Percentiles rank a stretch among this genome's conserved stretches.
Evolutionary conservation across 176 grass and related monocot species (phyloP).

Genomic region (Stipa capillata): DNA sequence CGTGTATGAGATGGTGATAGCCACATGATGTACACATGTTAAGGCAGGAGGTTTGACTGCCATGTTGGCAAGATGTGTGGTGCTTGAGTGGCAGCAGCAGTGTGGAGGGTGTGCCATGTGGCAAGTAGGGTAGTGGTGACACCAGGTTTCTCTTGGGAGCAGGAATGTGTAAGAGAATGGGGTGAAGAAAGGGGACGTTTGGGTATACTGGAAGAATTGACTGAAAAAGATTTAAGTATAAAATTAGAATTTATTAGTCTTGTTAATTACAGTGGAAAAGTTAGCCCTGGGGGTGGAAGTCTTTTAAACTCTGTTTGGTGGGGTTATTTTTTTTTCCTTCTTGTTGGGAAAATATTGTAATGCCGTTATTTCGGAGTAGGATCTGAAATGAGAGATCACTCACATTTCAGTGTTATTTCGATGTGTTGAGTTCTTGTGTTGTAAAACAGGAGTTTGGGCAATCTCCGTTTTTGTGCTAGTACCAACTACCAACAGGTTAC

Average conservation of each 20-base stretch:
- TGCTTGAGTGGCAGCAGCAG: neutral
- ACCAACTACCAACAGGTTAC: too few species aligned
- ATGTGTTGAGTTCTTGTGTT: neutral
- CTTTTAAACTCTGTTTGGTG: neutral
- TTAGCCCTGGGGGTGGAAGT: neutral
- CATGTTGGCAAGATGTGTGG: neutral
- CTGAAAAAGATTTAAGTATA: neutral
- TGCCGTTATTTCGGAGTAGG: neutral
- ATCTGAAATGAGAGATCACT: neutral
- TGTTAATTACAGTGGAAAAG: neutral
- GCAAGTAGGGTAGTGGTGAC: neutral
- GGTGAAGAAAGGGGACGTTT: neutral
- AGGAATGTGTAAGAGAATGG: neutral
- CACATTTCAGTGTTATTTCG: neutral
- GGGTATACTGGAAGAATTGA: neutral
- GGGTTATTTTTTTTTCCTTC: neutral
- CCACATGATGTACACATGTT: neutral
- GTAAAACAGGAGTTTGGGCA: neutral
- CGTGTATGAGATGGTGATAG: neutral
- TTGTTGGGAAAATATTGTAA: too few species aligned
- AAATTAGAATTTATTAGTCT: neutral
- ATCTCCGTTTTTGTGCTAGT: neutral
- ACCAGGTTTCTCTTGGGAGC: neutral
- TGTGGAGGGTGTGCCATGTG: neutral
- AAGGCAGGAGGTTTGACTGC: neutral